phyloP scores from a whole-genome alignment of 1,139 yeast species.

The Meyerozyma athensensis region DNA sequence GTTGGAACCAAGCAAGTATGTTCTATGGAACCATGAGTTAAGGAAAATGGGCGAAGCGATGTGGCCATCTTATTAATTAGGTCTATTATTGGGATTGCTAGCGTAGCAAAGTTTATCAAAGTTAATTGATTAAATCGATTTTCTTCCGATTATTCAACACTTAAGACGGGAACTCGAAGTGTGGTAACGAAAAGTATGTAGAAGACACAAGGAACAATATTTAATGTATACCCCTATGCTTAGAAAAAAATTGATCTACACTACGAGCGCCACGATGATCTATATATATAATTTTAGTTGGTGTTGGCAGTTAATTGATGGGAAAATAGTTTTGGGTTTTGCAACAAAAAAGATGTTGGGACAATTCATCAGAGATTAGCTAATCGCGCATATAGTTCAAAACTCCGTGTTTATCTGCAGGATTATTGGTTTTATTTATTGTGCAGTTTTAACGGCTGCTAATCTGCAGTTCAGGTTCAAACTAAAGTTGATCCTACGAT shows the following conservation, averaged over 20 bases:
- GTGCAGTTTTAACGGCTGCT: no score
- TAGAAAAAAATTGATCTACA: constrained; percentile 2
- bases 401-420: no score
- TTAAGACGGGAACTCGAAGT: not conserved
- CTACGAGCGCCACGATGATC: not conserved
- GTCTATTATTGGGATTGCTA: not conserved
- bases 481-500: no score
- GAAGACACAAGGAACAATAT: not conserved
- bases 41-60: constrained; percentile 61
- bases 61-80: constrained; percentile 12
- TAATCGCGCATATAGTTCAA: not conserved
- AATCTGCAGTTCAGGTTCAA: no score
- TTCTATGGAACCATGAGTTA: constrained; percentile 83
- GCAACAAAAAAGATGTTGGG: constrained; percentile 4
- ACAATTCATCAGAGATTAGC: not conserved
- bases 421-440: no score
- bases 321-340: constrained; percentile 4
- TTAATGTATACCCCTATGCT: not conserved
- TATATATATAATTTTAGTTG: not conserved
- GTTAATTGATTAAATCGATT: not conserved
- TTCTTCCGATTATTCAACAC: not conserved
- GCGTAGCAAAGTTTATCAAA: not conserved
- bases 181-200: not conserved
- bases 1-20: constrained; percentile 86
- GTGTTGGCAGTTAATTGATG: constrained; percentile 3